A percentile compares a stretch with the other conserved stretches of the same genome.
Evolutionary conservation across 306 rosid species (phyloP).

Genomic region (Oemleria cerasiformis): DNA sequence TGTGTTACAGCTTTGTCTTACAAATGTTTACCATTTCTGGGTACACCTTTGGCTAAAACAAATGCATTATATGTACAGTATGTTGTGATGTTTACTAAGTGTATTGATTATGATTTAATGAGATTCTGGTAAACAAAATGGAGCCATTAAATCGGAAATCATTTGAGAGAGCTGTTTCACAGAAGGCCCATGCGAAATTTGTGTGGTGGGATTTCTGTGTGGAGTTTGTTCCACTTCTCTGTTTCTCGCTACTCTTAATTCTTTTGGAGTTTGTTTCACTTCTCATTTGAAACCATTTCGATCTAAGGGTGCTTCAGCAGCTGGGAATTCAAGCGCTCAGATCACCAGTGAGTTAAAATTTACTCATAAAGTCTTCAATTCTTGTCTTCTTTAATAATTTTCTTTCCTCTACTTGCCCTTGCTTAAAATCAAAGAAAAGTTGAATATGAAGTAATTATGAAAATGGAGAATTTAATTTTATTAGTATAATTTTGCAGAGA

Average conservation of each 20-base stretch:
- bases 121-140: constrained; percentile 18
- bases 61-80: too few relatives aligned
- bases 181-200: constrained; percentile 58
- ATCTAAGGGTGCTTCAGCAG: constrained; percentile 31
- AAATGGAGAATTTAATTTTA: too few relatives aligned
- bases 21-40: too few relatives aligned
- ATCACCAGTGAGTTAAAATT: constrained; percentile 46
- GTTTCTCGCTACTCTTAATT: constrained; percentile 9
- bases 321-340: constrained; percentile 43
- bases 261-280: constrained; percentile 77
- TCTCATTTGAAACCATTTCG: constrained; percentile 48
- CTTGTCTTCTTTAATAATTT: background rate
- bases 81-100: too few relatives aligned
- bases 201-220: too few relatives aligned
- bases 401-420: too few relatives aligned
- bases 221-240: too few relatives aligned
- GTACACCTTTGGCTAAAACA: too few relatives aligned
- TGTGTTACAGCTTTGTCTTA: background rate
- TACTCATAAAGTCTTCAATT: background rate
- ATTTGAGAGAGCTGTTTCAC: constrained; percentile 77
- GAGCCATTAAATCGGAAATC: constrained; percentile 53
- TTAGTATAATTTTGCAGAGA: constrained; percentile 7
- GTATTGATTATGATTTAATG: too few relatives aligned
- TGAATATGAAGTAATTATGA: too few relatives aligned
- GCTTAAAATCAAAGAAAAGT: too few relatives aligned